Evolutionary conservation across 257 asterid genomes (phyloP).

Genomic region (Solanum bulbocastanum): DNA sequence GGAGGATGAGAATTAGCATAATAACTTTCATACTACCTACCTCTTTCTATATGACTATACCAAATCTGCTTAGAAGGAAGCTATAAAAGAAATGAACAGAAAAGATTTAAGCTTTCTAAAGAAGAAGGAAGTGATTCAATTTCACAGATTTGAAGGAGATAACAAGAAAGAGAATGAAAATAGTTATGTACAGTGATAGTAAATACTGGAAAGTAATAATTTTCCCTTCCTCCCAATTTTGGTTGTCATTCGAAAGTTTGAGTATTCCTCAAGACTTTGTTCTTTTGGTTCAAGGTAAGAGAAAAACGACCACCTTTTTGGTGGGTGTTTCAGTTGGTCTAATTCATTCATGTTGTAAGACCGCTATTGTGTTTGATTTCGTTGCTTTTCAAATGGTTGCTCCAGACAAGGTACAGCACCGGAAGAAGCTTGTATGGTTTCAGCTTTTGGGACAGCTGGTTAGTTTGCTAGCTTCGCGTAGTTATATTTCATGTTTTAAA

Average conservation of each 20-base stretch:
- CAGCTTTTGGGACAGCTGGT: slow-evolving; percentile 78
- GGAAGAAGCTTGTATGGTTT: slow-evolving; percentile 92
- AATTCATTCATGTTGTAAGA: background rate
- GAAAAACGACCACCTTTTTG: background rate
- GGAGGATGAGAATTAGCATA: background rate
- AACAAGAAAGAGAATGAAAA: background rate
- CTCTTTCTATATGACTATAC: background rate
- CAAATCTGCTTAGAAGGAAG: background rate
- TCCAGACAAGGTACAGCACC: slow-evolving; percentile 94
- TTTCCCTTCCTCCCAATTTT: background rate
- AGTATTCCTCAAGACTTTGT: background rate
- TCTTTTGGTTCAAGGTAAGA: background rate
- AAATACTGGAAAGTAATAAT: background rate
- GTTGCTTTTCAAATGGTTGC: slow-evolving; percentile 8
- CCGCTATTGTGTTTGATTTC: background rate
- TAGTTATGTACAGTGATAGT: background rate
- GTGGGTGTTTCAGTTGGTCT: background rate
- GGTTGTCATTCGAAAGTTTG: background rate
- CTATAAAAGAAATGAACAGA: background rate
- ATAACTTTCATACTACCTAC: background rate
- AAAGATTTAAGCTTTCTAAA: background rate
- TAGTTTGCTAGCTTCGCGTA: slow-evolving; percentile 9
- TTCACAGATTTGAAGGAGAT: background rate
- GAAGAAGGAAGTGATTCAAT: background rate
- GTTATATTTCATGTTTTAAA: background rate